Conservation (phyloP, 139 green algal species). For the Chlorella sorokiniana region DNA sequence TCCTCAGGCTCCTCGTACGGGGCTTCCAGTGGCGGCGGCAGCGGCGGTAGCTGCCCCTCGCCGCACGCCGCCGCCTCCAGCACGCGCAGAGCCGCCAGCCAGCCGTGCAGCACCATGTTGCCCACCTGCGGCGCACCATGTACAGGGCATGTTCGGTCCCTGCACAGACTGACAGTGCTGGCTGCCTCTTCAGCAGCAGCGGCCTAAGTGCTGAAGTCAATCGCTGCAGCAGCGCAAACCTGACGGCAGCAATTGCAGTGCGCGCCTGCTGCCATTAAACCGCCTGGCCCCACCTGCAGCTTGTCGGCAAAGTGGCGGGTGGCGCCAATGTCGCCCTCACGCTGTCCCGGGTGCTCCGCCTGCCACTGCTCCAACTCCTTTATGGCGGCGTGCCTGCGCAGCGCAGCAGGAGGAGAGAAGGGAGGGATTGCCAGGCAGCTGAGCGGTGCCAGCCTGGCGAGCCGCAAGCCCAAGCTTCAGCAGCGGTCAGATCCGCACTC, state of each 20-base stretch:
- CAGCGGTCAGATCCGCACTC: no score
- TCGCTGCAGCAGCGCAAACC: no score
- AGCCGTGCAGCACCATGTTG: conserved; percentile 34
- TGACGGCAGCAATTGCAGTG: no score
- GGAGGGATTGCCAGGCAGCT: not conserved
- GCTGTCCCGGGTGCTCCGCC: not conserved
- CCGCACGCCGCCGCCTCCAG: conserved; percentile 1
- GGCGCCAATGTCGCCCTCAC: not conserved
- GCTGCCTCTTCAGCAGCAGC: no score
- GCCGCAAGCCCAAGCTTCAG: not conserved
- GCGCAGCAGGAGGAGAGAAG: not conserved
- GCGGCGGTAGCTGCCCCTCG: not conserved
- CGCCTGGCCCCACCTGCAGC: conserved; percentile 30
- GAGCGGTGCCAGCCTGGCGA: not conserved
- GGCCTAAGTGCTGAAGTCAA: no score
- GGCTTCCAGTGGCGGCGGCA: not conserved
- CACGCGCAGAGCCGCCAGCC: not conserved
- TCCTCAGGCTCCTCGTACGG: not conserved
- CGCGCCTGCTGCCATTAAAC: no score
- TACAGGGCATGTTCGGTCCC: no score
- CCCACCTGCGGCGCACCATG: not conserved
- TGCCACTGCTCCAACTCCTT: not conserved
- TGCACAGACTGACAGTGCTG: no score
- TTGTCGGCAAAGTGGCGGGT: conserved; percentile 33
- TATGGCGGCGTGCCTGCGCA: conserved; percentile 6